Conservation (phyloP, 805 yeast species). For the Yarrowia yakushimensis region DNA sequence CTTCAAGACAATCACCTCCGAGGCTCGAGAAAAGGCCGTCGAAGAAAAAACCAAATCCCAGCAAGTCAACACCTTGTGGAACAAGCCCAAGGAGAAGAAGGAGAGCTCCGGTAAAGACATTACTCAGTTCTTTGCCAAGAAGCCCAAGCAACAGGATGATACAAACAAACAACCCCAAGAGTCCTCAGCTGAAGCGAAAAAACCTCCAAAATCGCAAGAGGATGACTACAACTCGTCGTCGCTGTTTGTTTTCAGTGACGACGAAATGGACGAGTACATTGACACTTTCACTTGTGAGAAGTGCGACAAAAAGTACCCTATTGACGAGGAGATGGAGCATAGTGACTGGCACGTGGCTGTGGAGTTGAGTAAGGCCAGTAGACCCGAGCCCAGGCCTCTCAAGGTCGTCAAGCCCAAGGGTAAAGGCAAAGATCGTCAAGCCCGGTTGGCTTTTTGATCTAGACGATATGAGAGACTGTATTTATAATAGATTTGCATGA, state of each 20-base stretch:
- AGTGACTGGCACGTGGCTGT: conserved; percentile 43
- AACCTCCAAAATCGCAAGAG: background rate
- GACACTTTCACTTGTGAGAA: conserved; percentile 32
- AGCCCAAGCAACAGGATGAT: background rate
- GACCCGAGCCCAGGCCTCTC: conserved; percentile 9
- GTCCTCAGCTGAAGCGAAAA: background rate
- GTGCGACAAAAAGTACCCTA: conserved; percentile 33
- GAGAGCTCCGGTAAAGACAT: conserved; percentile 1
- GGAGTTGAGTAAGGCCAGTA: conserved; percentile 28
- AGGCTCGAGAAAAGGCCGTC: background rate
- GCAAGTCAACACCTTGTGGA: background rate
- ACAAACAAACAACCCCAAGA: background rate
- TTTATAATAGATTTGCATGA: too few relatives aligned
- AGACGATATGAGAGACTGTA: background rate
- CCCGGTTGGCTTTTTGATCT: conserved; percentile 2
- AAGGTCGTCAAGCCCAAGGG: conserved; percentile 20
- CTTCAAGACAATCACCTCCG: conserved; percentile 16
- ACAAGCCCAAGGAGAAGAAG: conserved; percentile 3
- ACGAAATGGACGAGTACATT: conserved; percentile 14
- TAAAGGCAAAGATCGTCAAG: background rate
- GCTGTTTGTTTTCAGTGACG: conserved; percentile 5
- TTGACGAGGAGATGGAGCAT: conserved; percentile 36
- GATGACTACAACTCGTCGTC: conserved; percentile 8
- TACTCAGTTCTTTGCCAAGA: background rate
- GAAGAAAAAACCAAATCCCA: background rate